These are phyloP conservation scores for Oryza glaberrima DNA, from an alignment of 176 grass and related monocot genomes.

Conservation along the genomic window DNA sequence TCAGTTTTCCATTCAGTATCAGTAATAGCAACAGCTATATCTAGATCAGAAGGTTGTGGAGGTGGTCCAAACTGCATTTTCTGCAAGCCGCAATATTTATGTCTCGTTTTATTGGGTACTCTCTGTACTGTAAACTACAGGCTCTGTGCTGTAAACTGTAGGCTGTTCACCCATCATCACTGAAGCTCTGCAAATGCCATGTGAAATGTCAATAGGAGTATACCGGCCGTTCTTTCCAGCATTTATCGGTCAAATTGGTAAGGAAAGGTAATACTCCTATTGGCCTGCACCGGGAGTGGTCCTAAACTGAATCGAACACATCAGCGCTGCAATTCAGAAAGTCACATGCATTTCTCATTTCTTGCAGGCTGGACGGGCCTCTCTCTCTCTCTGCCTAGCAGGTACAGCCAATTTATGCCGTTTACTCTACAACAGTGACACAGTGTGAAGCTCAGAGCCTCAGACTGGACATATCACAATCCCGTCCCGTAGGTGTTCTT, in stretches of 20 bases:
- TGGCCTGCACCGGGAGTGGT: not conserved
- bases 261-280: not conserved
- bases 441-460: not conserved
- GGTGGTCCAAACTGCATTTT: not conserved
- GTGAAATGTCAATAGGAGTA: not conserved
- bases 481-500: not conserved
- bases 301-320: not conserved
- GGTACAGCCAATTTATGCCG: slow-evolving; percentile 19
- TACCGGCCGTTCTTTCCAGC: not conserved
- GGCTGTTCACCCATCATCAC: not conserved
- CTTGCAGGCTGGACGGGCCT: not conserved
- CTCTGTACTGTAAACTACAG: not conserved
- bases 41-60: not conserved
- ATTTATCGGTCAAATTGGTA: not conserved
- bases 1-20: not conserved
- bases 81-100: not conserved
- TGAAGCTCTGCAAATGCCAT: not conserved
- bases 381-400: not conserved
- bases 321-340: not conserved
- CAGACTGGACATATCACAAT: too few species aligned
- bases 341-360: slow-evolving; percentile 45
- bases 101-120: not conserved
- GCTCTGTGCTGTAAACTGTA: not conserved
- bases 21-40: not conserved
- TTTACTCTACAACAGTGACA: not conserved